These are phyloP conservation scores for Rhododendron kiyosumense DNA, from an alignment of 148 eudicot genomes.

Conservation along the genomic window DNA sequence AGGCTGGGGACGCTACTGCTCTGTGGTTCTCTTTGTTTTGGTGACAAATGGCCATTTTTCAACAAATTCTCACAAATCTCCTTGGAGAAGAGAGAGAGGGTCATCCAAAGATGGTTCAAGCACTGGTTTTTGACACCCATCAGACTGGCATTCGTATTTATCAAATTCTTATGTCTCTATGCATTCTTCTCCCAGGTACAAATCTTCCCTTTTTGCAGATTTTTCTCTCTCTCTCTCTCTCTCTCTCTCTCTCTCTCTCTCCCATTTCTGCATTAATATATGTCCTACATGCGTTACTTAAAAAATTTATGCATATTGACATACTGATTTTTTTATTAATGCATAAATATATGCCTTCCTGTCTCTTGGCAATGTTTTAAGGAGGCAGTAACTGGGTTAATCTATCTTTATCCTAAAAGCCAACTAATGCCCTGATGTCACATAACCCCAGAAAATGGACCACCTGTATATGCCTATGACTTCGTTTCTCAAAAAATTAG, in stretches of 20 bases:
- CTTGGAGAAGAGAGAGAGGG: constrained; percentile 44
- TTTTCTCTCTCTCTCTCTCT: too few relatives aligned
- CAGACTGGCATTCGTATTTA: constrained; percentile 47
- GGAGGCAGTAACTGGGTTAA: too few relatives aligned
- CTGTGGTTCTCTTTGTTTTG: constrained; percentile 46
- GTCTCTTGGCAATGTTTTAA: too few relatives aligned
- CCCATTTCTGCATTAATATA: not conserved
- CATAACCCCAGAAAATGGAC: not conserved
- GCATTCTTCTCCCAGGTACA: constrained; percentile 56
- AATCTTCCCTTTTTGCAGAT: not conserved
- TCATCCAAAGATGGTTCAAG: constrained; percentile 50
- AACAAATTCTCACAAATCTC: constrained; percentile 44
- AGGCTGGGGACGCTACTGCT: constrained; percentile 63
- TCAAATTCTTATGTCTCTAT: constrained; percentile 52
- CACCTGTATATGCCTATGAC: not conserved
- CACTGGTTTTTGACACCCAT: constrained; percentile 42
- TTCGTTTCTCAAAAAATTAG: not conserved
- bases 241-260: too few relatives aligned
- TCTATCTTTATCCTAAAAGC: too few relatives aligned
- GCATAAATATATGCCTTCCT: not conserved
- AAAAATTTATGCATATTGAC: not conserved
- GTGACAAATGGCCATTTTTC: constrained; percentile 55
- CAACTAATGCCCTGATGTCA: too few relatives aligned
- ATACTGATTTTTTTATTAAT: not conserved
- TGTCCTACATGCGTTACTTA: not conserved